Evolutionary conservation across 345 rosid species (phyloP), one percentile per base, ranked within the genome.

Genomic region (Eucalyptus sp.): DNA sequence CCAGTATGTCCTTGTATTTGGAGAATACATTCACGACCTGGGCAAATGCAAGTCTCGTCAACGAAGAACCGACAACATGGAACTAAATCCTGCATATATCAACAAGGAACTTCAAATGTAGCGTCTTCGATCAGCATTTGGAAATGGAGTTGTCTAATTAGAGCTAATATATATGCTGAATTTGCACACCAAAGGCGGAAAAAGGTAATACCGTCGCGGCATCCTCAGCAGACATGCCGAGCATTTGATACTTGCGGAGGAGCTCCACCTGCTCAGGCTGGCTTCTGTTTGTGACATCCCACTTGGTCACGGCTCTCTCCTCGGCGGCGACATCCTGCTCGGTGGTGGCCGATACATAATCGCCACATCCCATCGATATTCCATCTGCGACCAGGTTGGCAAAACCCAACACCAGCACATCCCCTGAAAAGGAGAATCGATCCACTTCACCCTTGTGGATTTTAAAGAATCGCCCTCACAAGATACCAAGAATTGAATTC

Each of bases 331-430:
- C 88, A 29, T 92, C 94, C 60, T 88, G 89, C 90, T 94, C 91
- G 14, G 94, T 90, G 62, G 85, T 89, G 33, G 91, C 90, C 0
- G 94, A 93, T 54, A 92, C 88, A 84, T 83, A 90, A 52, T 92
- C 92, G 29, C 92, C 93, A 3, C 91, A 88, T 41, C 94, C 93
- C 93, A 90, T 90, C 2, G 94, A 93, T 89, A 92, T 92, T 16
- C 93, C 94, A 87, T 90, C 93, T 8, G 93, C 93, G 44, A 92
- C 91, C 50, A 92, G 90, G 88, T 91, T 93, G 15, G 95, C 92
- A 80, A 91, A 84, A n/a, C 93, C 93, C 22, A 92, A 58, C 27
- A 89, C 92, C 80, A 92, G 50, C 50, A 90, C 90, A 51, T 93
- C 91, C 66, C 89, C 95, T 93, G 60, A 71, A 33, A 16, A 31